Evolutionary conservation across 345 rosid genomes (phyloP).

Genomic region (Moricandia moricandioides): DNA sequence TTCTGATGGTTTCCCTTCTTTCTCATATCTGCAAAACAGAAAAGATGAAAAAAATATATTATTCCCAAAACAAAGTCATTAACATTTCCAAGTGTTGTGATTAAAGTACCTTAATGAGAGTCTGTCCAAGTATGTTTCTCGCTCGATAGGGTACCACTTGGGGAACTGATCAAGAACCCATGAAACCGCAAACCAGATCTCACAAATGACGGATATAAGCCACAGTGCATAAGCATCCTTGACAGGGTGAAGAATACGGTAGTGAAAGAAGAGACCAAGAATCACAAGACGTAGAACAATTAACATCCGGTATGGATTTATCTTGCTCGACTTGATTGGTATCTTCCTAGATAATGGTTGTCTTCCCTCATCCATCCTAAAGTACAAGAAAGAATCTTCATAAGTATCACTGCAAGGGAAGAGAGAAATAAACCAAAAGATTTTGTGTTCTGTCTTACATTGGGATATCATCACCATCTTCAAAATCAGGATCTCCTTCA

Average conservation of each 20-base stretch:
- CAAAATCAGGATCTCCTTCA: slow-evolving; percentile 68
- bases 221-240: slow-evolving; percentile 86
- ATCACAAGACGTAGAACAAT: slow-evolving; percentile 82
- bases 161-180: slow-evolving; percentile 99
- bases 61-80: not conserved
- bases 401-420: slow-evolving; percentile 10
- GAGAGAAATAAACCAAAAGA: not conserved
- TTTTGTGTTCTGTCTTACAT: slow-evolving; percentile 50
- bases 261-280: slow-evolving; percentile 89
- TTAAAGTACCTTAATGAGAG: slow-evolving; percentile 69
- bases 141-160: slow-evolving; percentile 84
- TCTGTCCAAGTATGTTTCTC: slow-evolving; percentile 96
- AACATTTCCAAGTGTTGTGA: not conserved
- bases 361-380: slow-evolving; percentile 99
- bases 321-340: slow-evolving; percentile 93
- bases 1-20: slow-evolving; percentile 91
- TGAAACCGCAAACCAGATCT: slow-evolving; percentile 96
- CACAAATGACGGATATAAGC: slow-evolving; percentile 96
- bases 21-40: slow-evolving; percentile 71
- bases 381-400: slow-evolving; percentile 10
- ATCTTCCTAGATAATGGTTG: slow-evolving; percentile 97
- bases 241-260: slow-evolving; percentile 91
- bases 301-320: slow-evolving; percentile 86
- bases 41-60: not conserved
- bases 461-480: slow-evolving; percentile 82